These are phyloP conservation scores for Dothistroma septosporum DNA, from an alignment of 2,329 filamentous ascomycete species.

Conservation along the genomic window DNA sequence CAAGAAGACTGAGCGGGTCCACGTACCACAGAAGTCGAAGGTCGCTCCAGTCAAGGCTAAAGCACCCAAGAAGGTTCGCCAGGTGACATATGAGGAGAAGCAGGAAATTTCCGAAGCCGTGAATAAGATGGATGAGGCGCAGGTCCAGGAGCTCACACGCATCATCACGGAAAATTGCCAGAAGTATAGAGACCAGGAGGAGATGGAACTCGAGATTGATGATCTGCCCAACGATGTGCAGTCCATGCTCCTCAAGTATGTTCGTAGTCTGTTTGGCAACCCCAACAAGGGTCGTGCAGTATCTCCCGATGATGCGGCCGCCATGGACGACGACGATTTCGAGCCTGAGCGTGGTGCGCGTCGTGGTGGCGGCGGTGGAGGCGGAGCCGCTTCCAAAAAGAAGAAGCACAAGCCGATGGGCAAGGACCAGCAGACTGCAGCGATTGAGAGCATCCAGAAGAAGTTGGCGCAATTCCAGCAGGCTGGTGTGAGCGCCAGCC, in stretches of 20 bases:
- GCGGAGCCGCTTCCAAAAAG: constrained; percentile 48
- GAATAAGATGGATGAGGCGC: constrained; percentile 65
- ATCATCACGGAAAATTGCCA: constrained; percentile 84
- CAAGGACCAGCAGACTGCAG: constrained; percentile 65
- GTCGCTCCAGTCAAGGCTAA: constrained; percentile 35
- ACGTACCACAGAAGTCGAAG: constrained; percentile 41
- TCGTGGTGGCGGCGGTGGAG: constrained; percentile 25
- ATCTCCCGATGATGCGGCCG: constrained; percentile 36
- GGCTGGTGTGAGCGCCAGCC: constrained; percentile 21
- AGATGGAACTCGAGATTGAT: constrained; percentile 64
- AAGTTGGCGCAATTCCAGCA: constrained; percentile 45
- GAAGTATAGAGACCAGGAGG: constrained; percentile 58
- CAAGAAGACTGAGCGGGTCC: constrained; percentile 15
- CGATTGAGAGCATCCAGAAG: constrained; percentile 60
- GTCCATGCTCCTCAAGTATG: constrained; percentile 53
- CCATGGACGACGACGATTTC: constrained; percentile 46
- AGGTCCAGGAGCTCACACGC: constrained; percentile 74
- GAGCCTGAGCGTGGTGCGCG: constrained; percentile 36
- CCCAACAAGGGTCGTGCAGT: constrained; percentile 25
- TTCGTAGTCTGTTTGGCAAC: constrained; percentile 42
- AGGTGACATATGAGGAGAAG: constrained; percentile 76
- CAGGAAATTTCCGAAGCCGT: constrained; percentile 67
- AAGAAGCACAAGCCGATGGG: constrained; percentile 77
- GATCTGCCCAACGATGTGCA: constrained; percentile 53
- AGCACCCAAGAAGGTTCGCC: constrained; percentile 58